A percentile compares a stretch with the other conserved stretches of the same genome.
Evolutionary conservation across 352 stramenopile species (phyloP).

Genomic region (Globisporangium splendens): DNA sequence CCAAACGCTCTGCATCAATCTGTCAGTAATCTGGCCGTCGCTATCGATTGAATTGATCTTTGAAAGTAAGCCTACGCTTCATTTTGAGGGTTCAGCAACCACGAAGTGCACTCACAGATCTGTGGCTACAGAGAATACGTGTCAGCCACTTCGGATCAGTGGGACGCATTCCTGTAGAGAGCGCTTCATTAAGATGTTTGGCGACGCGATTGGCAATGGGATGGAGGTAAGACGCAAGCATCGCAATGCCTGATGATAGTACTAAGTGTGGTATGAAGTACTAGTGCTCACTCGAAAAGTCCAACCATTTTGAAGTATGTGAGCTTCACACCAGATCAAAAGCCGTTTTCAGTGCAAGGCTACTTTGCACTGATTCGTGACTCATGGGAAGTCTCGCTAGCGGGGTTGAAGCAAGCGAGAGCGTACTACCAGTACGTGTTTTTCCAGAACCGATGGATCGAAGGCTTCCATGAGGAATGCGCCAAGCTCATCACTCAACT

Average conservation of each 20-base stretch:
- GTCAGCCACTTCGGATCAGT: constrained; percentile 14
- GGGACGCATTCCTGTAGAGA: constrained; percentile 20
- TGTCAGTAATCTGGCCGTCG: constrained; percentile 75
- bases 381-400: constrained; percentile 22
- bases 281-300: background rate
- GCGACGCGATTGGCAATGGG: constrained; percentile 31
- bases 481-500: constrained; percentile 39
- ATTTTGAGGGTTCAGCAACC: background rate
- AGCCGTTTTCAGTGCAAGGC: constrained; percentile 37
- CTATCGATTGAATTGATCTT: constrained; percentile 56
- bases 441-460: constrained; percentile 57
- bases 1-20: constrained; percentile 40
- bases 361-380: constrained; percentile 51
- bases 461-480: constrained; percentile 49
- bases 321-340: constrained; percentile 17
- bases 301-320: constrained; percentile 30
- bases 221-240: constrained; percentile 26
- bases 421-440: constrained; percentile 75
- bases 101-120: background rate
- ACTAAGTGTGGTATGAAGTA: background rate
- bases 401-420: constrained; percentile 54
- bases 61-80: constrained; percentile 19
- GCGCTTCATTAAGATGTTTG: constrained; percentile 41
- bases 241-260: background rate
- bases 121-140: constrained; percentile 9